Conservation (phyloP, 352 stramenopile genomes). For the Pythium monospermum region DNA sequence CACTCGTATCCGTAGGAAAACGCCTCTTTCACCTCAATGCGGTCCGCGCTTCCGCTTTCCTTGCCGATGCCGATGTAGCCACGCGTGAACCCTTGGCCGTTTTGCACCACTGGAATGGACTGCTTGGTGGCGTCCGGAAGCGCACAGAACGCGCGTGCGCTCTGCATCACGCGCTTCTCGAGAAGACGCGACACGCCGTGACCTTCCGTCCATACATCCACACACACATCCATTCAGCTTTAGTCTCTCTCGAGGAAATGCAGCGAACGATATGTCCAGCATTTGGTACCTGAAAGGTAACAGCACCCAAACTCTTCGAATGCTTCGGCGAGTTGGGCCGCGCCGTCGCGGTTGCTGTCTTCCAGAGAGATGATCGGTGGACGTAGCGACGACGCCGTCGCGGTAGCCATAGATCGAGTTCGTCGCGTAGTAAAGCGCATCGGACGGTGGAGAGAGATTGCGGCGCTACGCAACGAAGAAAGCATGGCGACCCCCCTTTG, state of each 20-base stretch:
- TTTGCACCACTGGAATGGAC: constrained; percentile 54
- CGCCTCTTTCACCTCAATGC: constrained; percentile 77
- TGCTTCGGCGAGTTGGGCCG: constrained; percentile 43
- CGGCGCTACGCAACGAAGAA: neutral
- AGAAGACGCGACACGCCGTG: constrained; percentile 51
- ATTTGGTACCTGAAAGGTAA: constrained; percentile 58
- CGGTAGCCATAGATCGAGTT: neutral
- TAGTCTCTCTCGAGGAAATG: no score
- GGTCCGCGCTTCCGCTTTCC: constrained; percentile 71
- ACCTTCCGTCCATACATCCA: constrained; percentile 13
- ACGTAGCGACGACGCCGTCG: constrained; percentile 8
- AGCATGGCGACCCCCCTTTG: neutral
- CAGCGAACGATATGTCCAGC: no score
- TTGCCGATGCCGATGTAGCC: constrained; percentile 76
- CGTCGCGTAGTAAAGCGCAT: neutral
- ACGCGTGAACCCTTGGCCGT: constrained; percentile 67
- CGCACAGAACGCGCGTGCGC: constrained; percentile 51
- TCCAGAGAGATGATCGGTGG: constrained; percentile 51
- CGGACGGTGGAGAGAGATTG: neutral
- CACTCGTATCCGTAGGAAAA: constrained; percentile 84
- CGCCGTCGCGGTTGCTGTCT: constrained; percentile 25
- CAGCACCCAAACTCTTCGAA: constrained; percentile 72
- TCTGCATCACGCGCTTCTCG: constrained; percentile 46
- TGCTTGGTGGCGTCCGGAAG: constrained; percentile 44
- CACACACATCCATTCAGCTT: no score